phyloP scores from a whole-genome alignment of 208 protist species.

The Porcisia hertigi region DNA sequence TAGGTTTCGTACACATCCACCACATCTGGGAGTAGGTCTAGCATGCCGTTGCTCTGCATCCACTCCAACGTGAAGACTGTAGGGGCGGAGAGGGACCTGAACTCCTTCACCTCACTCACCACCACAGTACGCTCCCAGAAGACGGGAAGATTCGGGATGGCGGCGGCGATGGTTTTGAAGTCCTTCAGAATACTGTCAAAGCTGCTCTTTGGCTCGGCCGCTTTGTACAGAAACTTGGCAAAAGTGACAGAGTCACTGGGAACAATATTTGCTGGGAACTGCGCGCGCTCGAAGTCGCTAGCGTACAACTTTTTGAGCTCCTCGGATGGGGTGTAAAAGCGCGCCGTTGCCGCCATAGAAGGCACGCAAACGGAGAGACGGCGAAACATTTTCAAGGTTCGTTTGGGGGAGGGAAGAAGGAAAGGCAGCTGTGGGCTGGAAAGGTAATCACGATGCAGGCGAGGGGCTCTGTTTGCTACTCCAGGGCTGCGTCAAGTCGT shows the following conservation, averaged over 20 bases:
- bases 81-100: conserved; percentile 78
- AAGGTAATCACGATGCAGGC: not conserved
- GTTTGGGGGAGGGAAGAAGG: not conserved
- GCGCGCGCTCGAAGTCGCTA: conserved; percentile 86
- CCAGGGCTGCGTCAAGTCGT: not conserved
- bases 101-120: conserved; percentile 74
- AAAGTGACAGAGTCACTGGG: conserved; percentile 89
- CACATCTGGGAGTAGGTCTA: conserved; percentile 83
- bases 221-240: conserved; percentile 91
- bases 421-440: not conserved
- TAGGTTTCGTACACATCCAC: conserved; percentile 86
- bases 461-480: not conserved
- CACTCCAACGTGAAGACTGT: conserved; percentile 87
- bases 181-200: conserved; percentile 81
- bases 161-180: conserved; percentile 72
- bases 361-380: conserved; percentile 57
- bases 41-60: conserved; percentile 92
- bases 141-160: conserved; percentile 73
- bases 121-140: conserved; percentile 88
- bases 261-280: conserved; percentile 80
- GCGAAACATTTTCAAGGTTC: conserved; percentile 63
- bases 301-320: conserved; percentile 86
- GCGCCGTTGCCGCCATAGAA: conserved; percentile 40
- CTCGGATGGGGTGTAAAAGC: conserved; percentile 88
- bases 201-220: conserved; percentile 60